These are phyloP conservation scores for Garcia nutans DNA, from an alignment of 345 rosid genomes.

Conservation along the genomic window DNA sequence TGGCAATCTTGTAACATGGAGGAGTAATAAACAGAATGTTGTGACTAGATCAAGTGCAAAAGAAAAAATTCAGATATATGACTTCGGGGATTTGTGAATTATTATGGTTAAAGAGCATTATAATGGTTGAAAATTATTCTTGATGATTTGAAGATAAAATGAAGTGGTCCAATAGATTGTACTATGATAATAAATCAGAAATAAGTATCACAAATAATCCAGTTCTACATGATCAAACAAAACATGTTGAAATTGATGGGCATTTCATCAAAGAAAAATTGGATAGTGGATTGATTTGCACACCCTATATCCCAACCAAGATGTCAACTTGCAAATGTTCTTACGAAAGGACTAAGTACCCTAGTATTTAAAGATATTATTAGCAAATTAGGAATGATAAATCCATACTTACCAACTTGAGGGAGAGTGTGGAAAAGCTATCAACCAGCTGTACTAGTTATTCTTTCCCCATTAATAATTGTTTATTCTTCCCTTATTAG, in stretches of 20 bases:
- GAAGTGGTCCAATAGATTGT: not conserved
- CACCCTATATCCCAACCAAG: not conserved
- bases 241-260: no score
- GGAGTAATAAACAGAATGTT: not conserved
- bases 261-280: not conserved
- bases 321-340: no score
- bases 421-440: no score
- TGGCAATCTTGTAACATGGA: conserved; percentile 3
- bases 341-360: no score
- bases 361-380: no score
- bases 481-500: no score
- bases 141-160: not conserved
- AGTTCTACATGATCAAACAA: not conserved
- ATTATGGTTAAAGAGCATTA: not conserved
- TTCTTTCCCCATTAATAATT: no score
- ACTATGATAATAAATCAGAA: not conserved
- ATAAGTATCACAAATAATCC: not conserved
- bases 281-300: not conserved
- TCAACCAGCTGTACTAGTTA: no score
- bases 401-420: no score
- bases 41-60: not conserved
- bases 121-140: not conserved
- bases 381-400: no score
- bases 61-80: not conserved
- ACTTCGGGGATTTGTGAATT: not conserved